Conservation (phyloP, 139 green algal genomes). For the Mesostigma viride region DNA sequence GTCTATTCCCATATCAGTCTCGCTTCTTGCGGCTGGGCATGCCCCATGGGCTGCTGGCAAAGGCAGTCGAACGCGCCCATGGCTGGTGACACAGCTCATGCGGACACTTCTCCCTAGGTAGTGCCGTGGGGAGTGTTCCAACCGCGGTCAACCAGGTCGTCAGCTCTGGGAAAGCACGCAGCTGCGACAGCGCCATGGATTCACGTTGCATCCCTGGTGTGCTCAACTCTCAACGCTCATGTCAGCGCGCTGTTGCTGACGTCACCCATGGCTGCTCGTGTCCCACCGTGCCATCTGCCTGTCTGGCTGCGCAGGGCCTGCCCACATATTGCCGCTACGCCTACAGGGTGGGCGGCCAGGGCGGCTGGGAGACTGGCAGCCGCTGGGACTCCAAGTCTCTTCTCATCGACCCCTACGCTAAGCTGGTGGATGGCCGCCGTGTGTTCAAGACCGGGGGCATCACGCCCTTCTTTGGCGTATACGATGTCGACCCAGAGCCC, state of each 20-base stretch:
- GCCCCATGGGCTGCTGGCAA: too few species aligned
- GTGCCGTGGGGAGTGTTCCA: not conserved
- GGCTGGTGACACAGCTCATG: too few species aligned
- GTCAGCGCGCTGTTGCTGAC: too few species aligned
- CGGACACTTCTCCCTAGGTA: too few species aligned
- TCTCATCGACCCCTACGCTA: constrained; percentile 85
- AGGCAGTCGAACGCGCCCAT: too few species aligned
- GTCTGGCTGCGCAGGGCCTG: constrained; percentile 26
- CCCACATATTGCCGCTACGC: constrained; percentile 26
- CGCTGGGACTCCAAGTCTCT: constrained; percentile 36
- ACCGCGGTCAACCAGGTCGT: not conserved
- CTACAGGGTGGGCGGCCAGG: constrained; percentile 43
- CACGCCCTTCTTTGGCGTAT: constrained; percentile 35
- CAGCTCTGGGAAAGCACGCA: not conserved
- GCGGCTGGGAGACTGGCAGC: constrained; percentile 31
- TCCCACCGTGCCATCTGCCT: not conserved
- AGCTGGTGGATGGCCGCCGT: constrained; percentile 50
- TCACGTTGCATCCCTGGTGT: too few species aligned
- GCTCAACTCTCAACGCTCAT: not conserved
- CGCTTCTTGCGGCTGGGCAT: too few species aligned
- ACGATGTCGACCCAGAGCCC: constrained; percentile 42
- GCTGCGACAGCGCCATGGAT: too few species aligned
- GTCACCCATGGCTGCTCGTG: too few species aligned
- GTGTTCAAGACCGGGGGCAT: constrained; percentile 44
- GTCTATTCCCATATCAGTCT: too few species aligned